phyloP scores from a whole-genome alignment of 2,329 filamentous ascomycete species.

The Fusarium acutatum region DNA sequence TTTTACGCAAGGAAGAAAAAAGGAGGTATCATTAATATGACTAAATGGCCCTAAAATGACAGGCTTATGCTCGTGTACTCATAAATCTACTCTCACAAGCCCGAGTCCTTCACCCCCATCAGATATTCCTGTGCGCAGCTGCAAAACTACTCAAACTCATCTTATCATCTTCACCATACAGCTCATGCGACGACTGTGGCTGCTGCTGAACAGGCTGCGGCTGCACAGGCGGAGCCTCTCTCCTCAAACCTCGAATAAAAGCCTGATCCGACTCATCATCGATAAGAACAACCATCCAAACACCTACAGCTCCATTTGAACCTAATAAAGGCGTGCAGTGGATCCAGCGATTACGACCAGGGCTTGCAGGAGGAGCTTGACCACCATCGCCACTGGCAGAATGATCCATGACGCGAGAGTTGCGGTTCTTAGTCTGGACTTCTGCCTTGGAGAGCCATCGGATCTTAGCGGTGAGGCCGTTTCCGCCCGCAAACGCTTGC shows the following conservation, averaged over 20 bases:
- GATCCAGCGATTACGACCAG: constrained; percentile 74
- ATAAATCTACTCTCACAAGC: background rate
- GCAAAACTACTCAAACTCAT: constrained; percentile 38
- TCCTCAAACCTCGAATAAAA: background rate
- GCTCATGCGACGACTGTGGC: background rate
- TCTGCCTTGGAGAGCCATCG: constrained; percentile 64
- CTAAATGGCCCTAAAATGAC: background rate
- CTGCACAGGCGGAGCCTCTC: constrained; percentile 30
- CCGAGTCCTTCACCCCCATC: background rate
- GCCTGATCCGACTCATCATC: constrained; percentile 62
- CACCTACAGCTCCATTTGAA: constrained; percentile 72
- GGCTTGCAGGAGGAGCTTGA: constrained; percentile 13
- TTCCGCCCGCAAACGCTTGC: constrained; percentile 71
- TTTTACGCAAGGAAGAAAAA: background rate
- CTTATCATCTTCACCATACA: constrained; percentile 20
- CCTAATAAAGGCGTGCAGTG: constrained; percentile 79
- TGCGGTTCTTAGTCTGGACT: constrained; percentile 3
- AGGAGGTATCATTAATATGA: constrained; percentile 11
- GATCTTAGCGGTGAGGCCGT: constrained; percentile 78
- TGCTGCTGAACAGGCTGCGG: background rate
- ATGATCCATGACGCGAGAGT: constrained; percentile 14
- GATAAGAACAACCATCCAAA: constrained; percentile 81
- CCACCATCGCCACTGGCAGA: constrained; percentile 48
- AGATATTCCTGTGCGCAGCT: constrained; percentile 15
- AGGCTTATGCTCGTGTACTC: background rate